Conservation (phyloP, 129 eudicot species). For the Chrysanthemum seticuspe region DNA sequence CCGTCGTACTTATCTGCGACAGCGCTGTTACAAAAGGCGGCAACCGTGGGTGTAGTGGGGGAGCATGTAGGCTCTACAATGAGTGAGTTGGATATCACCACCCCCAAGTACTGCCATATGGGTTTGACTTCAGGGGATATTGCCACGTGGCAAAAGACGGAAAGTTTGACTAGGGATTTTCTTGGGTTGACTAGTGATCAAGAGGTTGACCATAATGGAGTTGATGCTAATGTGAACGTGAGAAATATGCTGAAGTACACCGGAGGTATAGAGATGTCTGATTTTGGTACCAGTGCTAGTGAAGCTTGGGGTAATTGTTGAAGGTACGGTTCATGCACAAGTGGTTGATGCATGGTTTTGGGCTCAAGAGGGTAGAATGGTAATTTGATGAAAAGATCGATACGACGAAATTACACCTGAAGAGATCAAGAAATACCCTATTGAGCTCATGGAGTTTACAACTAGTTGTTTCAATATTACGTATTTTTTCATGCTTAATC, state of each 20-base stretch:
- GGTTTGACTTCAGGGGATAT: slow-evolving; percentile 29
- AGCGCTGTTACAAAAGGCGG: slow-evolving; percentile 84
- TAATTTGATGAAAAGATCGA: neutral
- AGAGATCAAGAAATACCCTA: neutral
- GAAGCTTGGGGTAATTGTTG: slow-evolving; percentile 55
- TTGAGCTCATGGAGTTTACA: neutral
- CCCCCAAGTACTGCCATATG: neutral
- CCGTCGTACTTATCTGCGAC: slow-evolving; percentile 77
- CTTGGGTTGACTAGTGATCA: slow-evolving; percentile 68
- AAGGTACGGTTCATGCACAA: slow-evolving; percentile 11
- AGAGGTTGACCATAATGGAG: slow-evolving; percentile 24
- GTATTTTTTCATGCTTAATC: slow-evolving; percentile 20
- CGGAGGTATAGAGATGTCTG: slow-evolving; percentile 56
- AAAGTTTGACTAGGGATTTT: slow-evolving; percentile 74
- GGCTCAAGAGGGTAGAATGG: slow-evolving; percentile 22
- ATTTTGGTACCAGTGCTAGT: slow-evolving; percentile 44
- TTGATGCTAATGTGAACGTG: slow-evolving; percentile 38
- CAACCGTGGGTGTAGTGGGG: slow-evolving; percentile 49
- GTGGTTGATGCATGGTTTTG: slow-evolving; percentile 15
- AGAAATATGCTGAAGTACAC: slow-evolving; percentile 57
- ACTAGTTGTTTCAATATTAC: neutral
- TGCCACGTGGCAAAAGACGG: slow-evolving; percentile 53
- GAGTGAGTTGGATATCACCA: slow-evolving; percentile 41
- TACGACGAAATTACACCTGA: slow-evolving; percentile 26
- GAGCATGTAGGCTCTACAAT: slow-evolving; percentile 48